Base-by-base conservation (phyloP, 2,329 filamentous ascomycete species). In the Alternaria burnsii region DNA sequence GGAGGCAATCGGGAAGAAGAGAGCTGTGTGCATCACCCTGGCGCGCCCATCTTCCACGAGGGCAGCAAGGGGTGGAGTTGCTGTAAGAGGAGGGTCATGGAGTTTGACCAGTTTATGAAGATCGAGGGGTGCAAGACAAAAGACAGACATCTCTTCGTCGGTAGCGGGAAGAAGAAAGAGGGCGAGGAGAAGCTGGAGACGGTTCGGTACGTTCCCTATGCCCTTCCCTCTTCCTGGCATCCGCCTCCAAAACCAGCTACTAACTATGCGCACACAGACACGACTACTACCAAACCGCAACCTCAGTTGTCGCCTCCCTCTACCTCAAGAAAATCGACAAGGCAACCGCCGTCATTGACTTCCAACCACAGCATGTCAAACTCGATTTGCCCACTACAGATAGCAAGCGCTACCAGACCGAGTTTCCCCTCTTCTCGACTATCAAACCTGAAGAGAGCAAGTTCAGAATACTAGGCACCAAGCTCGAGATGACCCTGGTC, bases 321-420 rank as follows among this genome's bases (percentile, higher is more conserved):
- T 99, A 97, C 82, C 85, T 98, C 55, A 99, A 98, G 84, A 98
- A 98, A 83, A 97, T 99, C 72, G 88, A 94, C 81, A 96, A 94
- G 80, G 86, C 89, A 24, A 86, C 82, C 26, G 91, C 93, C 52
- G 90, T 86, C 67, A 86, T 98, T 46, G 83, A 86, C 24, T 94
- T 98, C 76, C 73, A 86, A 3, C 83, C 80, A 10, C 81, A 85
- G 48, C 82, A 86, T 47, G 80, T 98, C 52, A 84, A 86, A 11
- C 85, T 99, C 43, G 92, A 99, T 76, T 85, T 99, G 40, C 88
- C 87, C n/a, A 99, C 95, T 9, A 87, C 86, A 32, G 94, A 97
- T 75, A 84, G 88, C 59, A 98, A 97, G 85, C 88, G 92, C 55
- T 97, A 93, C 80, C 87, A 85, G 72, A 85, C 88, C 40, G 85